A percentile compares a stretch with the other conserved stretches of the same genome.
phyloP scores from a whole-genome alignment of 2,329 filamentous ascomycete species.

The Berkeleyomyces rouxiae region DNA sequence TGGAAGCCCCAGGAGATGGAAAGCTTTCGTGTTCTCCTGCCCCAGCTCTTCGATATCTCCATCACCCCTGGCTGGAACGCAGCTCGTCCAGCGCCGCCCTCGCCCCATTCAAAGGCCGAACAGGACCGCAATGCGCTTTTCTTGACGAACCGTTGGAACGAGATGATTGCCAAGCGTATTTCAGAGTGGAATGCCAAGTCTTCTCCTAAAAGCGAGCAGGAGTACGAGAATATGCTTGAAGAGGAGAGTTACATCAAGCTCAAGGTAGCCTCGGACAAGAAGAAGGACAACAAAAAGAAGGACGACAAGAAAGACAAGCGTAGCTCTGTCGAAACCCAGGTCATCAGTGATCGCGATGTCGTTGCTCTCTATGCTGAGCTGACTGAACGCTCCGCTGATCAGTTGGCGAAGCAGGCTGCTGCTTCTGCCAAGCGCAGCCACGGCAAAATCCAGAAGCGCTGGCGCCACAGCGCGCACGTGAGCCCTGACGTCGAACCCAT shows the following conservation, averaged over 20 bases:
- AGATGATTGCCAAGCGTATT: constrained; percentile 24
- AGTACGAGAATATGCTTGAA: constrained; percentile 8
- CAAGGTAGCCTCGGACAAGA: not conserved
- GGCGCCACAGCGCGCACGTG: constrained; percentile 12
- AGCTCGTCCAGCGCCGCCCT: constrained; percentile 26
- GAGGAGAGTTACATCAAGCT: not conserved
- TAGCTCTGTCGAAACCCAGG: not conserved
- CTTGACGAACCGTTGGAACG: constrained; percentile 35
- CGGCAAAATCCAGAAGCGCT: constrained; percentile 13
- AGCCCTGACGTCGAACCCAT: constrained; percentile 17
- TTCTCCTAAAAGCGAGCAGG: constrained; percentile 15
- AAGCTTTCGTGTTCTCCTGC: constrained; percentile 35
- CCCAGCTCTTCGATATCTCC: constrained; percentile 35
- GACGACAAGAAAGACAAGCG: not conserved
- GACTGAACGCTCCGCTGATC: not conserved
- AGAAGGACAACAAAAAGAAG: not conserved
- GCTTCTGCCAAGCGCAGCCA: constrained; percentile 14
- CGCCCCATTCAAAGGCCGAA: constrained; percentile 31
- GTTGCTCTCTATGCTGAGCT: constrained; percentile 3
- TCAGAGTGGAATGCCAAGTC: constrained; percentile 27
- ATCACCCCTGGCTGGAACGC: constrained; percentile 36
- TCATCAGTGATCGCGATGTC: not conserved
- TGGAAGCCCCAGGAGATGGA: constrained; percentile 19
- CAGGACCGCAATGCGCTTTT: constrained; percentile 37
- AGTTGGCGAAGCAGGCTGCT: constrained; percentile 9